phyloP scores from a whole-genome alignment of 345 rosid species.

The Lepidium sativum region DNA sequence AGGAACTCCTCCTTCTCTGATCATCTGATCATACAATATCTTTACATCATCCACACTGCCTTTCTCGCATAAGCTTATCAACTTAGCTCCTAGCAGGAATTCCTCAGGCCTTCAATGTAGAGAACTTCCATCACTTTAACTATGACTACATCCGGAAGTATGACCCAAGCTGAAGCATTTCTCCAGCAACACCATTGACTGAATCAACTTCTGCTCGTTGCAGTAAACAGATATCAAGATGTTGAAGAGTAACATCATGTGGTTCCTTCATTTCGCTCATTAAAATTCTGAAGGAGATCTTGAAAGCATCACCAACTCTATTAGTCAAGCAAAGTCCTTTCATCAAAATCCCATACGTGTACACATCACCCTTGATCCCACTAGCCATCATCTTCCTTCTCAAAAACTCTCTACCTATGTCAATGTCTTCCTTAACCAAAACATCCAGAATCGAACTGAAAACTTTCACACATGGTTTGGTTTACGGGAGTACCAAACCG shows the following conservation, averaged over 20 bases:
- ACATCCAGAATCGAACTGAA: no score
- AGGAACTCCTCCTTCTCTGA: slow-evolving; percentile 40
- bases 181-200: slow-evolving; percentile 67
- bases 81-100: slow-evolving; percentile 45
- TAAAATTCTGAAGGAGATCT: slow-evolving; percentile 76
- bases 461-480: no score
- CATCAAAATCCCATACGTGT: slow-evolving; percentile 80
- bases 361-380: no score
- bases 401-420: no score
- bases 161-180: slow-evolving; percentile 58
- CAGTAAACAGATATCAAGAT: slow-evolving; percentile 67
- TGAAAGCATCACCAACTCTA: slow-evolving; percentile 72
- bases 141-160: slow-evolving; percentile 56
- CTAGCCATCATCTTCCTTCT: no score
- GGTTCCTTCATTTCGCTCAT: slow-evolving; percentile 66
- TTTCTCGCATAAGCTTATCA: slow-evolving; percentile 45
- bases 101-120: slow-evolving; percentile 58
- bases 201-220: slow-evolving; percentile 56
- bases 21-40: slow-evolving; percentile 44
- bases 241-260: slow-evolving; percentile 65
- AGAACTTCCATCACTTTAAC: slow-evolving; percentile 60
- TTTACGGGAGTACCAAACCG: no score
- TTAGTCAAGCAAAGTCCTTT: slow-evolving; percentile 90
- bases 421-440: no score
- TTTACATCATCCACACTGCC: slow-evolving; percentile 44